Percentiles rank a stretch among this genome's conserved stretches.
Conservation (phyloP, 192 early-diverging fungal species). For the Coemansia aciculifera region DNA sequence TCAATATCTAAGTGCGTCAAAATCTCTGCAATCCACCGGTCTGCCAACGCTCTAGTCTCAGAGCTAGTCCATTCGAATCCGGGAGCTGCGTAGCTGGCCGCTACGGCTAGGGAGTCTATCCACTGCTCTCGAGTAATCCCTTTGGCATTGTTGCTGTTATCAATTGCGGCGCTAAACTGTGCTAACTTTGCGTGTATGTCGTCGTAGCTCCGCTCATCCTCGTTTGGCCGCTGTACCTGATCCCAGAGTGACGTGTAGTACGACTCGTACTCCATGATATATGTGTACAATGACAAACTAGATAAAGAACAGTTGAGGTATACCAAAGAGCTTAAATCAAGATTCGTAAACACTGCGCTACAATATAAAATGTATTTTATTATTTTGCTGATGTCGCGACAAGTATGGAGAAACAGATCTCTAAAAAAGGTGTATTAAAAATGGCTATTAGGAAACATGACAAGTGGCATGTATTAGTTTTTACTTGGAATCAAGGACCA, state of each 20-base stretch:
- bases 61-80: slow-evolving; percentile 26
- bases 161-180: neutral
- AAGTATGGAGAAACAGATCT: neutral
- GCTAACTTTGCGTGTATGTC: neutral
- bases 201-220: neutral
- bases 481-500: no score
- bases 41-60: neutral
- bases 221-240: neutral
- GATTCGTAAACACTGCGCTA: neutral
- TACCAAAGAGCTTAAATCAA: neutral
- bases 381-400: neutral
- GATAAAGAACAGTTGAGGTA: neutral
- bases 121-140: slow-evolving; percentile 9
- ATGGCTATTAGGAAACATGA: no score
- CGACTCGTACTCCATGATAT: slow-evolving; percentile 18
- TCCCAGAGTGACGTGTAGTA: slow-evolving; percentile 37
- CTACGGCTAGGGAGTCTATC: slow-evolving; percentile 28
- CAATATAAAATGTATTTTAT: neutral
- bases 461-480: no score
- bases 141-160: neutral
- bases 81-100: slow-evolving; percentile 14
- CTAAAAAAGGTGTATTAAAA: no score
- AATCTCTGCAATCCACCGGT: slow-evolving; percentile 17
- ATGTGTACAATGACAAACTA: neutral
- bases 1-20: slow-evolving; percentile 1